Percentiles rank a stretch among this genome's conserved stretches.
Evolutionary conservation across 2,329 filamentous ascomycete species (phyloP).

Genomic region (Paraconiothyrium sp.): DNA sequence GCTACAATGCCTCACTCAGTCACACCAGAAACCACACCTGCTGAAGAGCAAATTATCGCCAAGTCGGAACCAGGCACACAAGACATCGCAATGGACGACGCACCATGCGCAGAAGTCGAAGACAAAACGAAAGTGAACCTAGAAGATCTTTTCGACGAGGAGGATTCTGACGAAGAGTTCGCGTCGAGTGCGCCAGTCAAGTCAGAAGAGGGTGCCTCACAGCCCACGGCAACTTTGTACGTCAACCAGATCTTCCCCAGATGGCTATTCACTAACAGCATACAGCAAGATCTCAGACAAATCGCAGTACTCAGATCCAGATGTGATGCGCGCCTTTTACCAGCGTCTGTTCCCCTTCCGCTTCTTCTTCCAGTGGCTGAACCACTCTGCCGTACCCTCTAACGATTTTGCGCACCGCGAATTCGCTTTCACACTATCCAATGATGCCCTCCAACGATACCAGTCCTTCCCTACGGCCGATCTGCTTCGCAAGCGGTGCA

Average conservation of each 20-base stretch:
- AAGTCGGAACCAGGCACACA: slow-evolving; percentile 32
- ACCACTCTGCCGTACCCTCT: slow-evolving; percentile 86
- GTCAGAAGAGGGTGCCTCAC: slow-evolving; percentile 51
- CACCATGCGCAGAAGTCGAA: slow-evolving; percentile 31
- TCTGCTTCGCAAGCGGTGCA: slow-evolving; percentile 86
- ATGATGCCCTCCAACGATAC: slow-evolving; percentile 92
- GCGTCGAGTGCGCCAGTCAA: slow-evolving; percentile 62
- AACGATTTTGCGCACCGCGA: slow-evolving; percentile 93
- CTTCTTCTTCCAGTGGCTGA: slow-evolving; percentile 96
- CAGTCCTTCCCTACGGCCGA: slow-evolving; percentile 79
- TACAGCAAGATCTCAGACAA: slow-evolving; percentile 50
- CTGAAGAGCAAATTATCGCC: slow-evolving; percentile 53
- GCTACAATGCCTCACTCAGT: slow-evolving; percentile 57
- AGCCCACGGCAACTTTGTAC: slow-evolving; percentile 52
- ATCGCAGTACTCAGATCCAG: slow-evolving; percentile 71
- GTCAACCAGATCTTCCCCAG: background rate
- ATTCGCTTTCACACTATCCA: slow-evolving; percentile 94
- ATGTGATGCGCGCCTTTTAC: slow-evolving; percentile 93
- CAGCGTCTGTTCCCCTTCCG: slow-evolving; percentile 95
- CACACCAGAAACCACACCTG: slow-evolving; percentile 51
- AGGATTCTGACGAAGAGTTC: slow-evolving; percentile 67
- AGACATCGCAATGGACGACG: slow-evolving; percentile 45
- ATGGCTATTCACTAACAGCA: slow-evolving; percentile 27
- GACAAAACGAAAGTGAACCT: slow-evolving; percentile 54
- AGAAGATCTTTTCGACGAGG: slow-evolving; percentile 69